A percentile compares a stretch with the other conserved stretches of the same genome.
Evolutionary conservation across 1,139 yeast genomes (phyloP).

Genomic region (Lodderomyces jiufengensis): DNA sequence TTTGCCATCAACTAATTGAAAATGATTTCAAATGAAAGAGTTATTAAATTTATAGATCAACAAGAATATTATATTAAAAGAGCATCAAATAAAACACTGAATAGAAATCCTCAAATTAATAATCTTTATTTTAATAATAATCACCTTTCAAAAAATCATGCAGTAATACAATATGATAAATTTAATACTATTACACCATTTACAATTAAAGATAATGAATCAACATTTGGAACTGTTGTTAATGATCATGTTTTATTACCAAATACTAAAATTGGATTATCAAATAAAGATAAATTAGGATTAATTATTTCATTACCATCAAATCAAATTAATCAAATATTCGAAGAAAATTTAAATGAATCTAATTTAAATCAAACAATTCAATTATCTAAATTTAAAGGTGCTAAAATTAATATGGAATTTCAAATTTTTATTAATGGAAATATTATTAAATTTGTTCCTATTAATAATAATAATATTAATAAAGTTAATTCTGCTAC

Average conservation of each 20-base stretch:
- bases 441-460: conserved; percentile 9
- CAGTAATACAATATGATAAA: conserved; percentile 4
- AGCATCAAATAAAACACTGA: conserved; percentile 26
- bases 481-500: background rate
- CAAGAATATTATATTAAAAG: conserved; percentile 20
- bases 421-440: conserved; percentile 17
- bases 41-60: conserved; percentile 16
- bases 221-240: conserved; percentile 42
- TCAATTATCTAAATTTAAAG: conserved; percentile 22
- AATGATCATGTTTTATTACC: conserved; percentile 23
- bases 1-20: background rate
- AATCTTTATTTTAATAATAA: conserved; percentile 30
- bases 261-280: conserved; percentile 17
- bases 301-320: conserved; percentile 32
- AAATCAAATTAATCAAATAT: conserved; percentile 17
- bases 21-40: conserved; percentile 15
- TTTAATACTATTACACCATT: conserved; percentile 23
- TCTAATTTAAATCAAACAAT: conserved; percentile 11
- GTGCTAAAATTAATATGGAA: conserved; percentile 23
- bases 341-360: conserved; percentile 13
- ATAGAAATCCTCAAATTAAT: conserved; percentile 20
- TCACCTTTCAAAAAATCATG: conserved; percentile 34
- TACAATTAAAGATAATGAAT: conserved; percentile 26
- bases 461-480: conserved; percentile 2
- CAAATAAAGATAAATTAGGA: conserved; percentile 27